Conservation (phyloP, 768 basidiomycete genomes). For the Lentinula detonsa region DNA sequence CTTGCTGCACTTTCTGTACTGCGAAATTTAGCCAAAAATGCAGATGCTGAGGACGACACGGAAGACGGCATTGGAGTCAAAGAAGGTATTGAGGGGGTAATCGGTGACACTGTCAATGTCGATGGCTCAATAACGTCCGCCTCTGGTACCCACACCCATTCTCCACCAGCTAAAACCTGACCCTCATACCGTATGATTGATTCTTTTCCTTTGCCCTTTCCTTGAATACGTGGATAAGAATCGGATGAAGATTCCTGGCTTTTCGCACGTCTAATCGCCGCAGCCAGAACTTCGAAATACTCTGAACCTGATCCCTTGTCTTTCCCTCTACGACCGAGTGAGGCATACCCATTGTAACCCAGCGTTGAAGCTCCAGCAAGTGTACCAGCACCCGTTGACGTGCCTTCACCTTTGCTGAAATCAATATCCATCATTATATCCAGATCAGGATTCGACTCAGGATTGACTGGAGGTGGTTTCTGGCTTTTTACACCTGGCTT, state of each 20-base stretch:
- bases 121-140: constrained; percentile 5
- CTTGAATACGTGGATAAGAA: constrained; percentile 42
- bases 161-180: constrained; percentile 38
- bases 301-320: neutral
- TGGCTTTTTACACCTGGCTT: neutral
- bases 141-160: constrained; percentile 15
- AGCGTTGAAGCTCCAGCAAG: neutral
- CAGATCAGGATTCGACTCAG: neutral
- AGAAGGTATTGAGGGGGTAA: constrained; percentile 6
- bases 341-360: neutral
- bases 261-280: constrained; percentile 1
- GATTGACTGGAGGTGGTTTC: neutral
- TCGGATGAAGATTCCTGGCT: constrained; percentile 10
- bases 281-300: constrained; percentile 4
- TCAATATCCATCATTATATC: neutral
- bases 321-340: neutral
- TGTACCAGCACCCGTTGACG: constrained; percentile 2
- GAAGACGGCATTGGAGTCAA: constrained; percentile 17
- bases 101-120: constrained; percentile 15
- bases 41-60: neutral
- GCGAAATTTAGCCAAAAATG: neutral
- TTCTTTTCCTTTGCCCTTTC: constrained; percentile 63
- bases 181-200: constrained; percentile 48
- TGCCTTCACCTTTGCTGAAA: constrained; percentile 1
- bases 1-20: neutral